Evolutionary conservation across 108 stramenopile species (phyloP), one percentile per base, ranked within the genome.

Genomic region (Licmophora abbreviata): DNA sequence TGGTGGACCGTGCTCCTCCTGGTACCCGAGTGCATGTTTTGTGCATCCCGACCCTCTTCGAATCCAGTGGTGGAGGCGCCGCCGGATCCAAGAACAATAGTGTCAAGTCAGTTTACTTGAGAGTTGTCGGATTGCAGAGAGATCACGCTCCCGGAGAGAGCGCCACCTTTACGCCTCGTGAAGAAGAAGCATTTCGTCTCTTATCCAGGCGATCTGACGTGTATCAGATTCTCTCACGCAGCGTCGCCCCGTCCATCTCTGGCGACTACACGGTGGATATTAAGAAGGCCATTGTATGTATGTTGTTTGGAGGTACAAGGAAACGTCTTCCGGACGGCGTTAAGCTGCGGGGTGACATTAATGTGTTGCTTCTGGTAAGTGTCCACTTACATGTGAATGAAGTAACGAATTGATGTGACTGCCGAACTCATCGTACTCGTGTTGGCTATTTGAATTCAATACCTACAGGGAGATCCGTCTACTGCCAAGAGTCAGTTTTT

Each of bases 381-480:
- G n/a, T n/a, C n/a, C n/a, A n/a, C n/a, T n/a, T n/a, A n/a, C n/a
- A n/a, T n/a, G n/a, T n/a, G n/a, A n/a, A n/a, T n/a, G n/a, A n/a
- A n/a, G n/a, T n/a, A n/a, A n/a, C n/a, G n/a, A n/a, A n/a, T n/a
- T n/a, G n/a, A n/a, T n/a, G n/a, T n/a, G n/a, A n/a, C n/a, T n/a
- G n/a, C n/a, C n/a, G n/a, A n/a, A n/a, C n/a, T n/a, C n/a, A n/a
- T n/a, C n/a, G n/a, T n/a, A n/a, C n/a, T n/a, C n/a, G n/a, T n/a
- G n/a, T n/a, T n/a, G n/a, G n/a, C n/a, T n/a, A n/a, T n/a, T n/a
- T n/a, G n/a, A n/a, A n/a, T n/a, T n/a, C n/a, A n/a, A n/a, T n/a
- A n/a, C n/a, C n/a, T n/a, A n/a, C n/a, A n/a, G n/a, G 99, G 99
- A 14, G 99, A 98, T 72, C 99, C 99, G 5, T 91, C 88, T 18